Evolutionary conservation across 2,329 filamentous ascomycete species (phyloP), one percentile per base, ranked within the genome.

Genomic region (Colletotrichum sp.): DNA sequence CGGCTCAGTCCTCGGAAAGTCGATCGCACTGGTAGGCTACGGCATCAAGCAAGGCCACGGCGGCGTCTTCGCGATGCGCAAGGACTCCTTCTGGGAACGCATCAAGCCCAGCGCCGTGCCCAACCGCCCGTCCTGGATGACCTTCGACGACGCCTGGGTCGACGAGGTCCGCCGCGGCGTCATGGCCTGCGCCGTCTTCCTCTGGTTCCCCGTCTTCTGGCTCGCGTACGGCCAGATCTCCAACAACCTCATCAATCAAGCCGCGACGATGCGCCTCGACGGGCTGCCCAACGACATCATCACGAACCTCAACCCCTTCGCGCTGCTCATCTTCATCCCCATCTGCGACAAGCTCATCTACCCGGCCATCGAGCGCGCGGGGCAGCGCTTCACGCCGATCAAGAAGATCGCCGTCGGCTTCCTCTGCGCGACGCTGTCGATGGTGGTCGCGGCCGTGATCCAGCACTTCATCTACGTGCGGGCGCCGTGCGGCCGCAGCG

Each of bases 301-400:
- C 60, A 73, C 70, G 5, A 76, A 76, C 66, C 74, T 76, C 22
- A 76, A 76, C 66, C 74, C 74, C 1, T 91, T 96, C 76, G 88
- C 93, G 12, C 90, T 96, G 73, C 91, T 96, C 78, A 93, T 96
- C 79, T 88, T 95, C 79, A 95, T 95, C 64, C 93, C 93, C 1
- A 86, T 96, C 71, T 91, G 91, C 80, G 94, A 94, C 80, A 86
- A 83, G 7, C 34, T 91, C 58, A 78, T 93, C 72, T 93, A 93
- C 80, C 92, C 92, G 1, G 78, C 86, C 34, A 86, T 93, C 70
- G 88, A 89, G 76, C 89, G 87, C 76, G 80, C 84, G 55, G 87
- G 87, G 70, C 90, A 93, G 80, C 86, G 86, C 52, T 92, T 93
- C 86, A 90, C 87, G 1, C 92, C 91, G 13, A 91, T 93, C 84